Percentiles rank a stretch among this genome's conserved stretches.
phyloP scores from a whole-genome alignment of 2,329 filamentous ascomycete species.

The Fusarium hostae region DNA sequence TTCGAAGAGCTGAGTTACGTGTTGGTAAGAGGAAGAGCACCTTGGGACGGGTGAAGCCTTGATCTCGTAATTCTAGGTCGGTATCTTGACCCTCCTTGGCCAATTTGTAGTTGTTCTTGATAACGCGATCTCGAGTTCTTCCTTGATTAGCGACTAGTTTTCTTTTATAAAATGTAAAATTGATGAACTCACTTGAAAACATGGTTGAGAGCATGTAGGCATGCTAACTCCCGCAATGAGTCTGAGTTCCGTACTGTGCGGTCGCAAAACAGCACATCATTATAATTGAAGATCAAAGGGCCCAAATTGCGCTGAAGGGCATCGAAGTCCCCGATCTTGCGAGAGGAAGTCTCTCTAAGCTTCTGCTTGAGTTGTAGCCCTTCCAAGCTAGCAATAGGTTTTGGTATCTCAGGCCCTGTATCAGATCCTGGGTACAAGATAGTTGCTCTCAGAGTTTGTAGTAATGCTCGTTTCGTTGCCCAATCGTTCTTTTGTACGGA shows the following conservation, averaged over 20 bases:
- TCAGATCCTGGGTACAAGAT: constrained; percentile 58
- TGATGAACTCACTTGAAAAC: constrained; percentile 75
- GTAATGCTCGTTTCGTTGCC: constrained; percentile 58
- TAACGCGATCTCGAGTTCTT: constrained; percentile 85
- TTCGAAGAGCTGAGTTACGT: constrained; percentile 82
- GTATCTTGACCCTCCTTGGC: constrained; percentile 71
- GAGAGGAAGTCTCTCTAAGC: constrained; percentile 65
- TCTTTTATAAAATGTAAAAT: neutral
- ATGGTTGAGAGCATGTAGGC: constrained; percentile 90
- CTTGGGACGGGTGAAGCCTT: constrained; percentile 95
- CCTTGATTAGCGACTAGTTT: constrained; percentile 24
- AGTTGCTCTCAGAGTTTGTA: constrained; percentile 61
- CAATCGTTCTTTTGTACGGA: constrained; percentile 63
- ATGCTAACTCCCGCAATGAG: constrained; percentile 75
- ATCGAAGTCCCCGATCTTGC: constrained; percentile 68
- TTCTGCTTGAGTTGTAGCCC: constrained; percentile 76
- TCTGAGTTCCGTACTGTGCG: constrained; percentile 76
- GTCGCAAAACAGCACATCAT: constrained; percentile 80
- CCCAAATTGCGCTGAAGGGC: constrained; percentile 73
- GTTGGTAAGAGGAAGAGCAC: constrained; percentile 92
- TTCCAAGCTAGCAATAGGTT: constrained; percentile 52
- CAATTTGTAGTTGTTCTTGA: constrained; percentile 90
- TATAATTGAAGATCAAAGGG: constrained; percentile 81
- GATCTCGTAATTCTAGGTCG: constrained; percentile 83
- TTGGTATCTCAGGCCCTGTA: constrained; percentile 46